Evolutionary conservation across 768 basidiomycete genomes (phyloP), one percentile per base, ranked within the genome.

Genomic region (Neoboletus magnificus): DNA sequence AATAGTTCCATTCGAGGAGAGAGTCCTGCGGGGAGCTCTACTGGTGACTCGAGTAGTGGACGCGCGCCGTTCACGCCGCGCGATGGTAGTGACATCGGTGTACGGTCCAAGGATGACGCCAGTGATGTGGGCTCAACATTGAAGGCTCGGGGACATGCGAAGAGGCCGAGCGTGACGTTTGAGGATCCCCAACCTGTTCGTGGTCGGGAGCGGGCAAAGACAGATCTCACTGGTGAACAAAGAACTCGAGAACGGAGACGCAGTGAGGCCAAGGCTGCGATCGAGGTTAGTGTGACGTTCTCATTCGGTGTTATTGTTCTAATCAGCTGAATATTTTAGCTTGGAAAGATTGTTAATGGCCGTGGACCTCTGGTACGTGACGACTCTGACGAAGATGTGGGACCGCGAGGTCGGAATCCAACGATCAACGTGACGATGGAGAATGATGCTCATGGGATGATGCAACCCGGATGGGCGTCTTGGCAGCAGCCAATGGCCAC

Each of bases 261-360:
- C 61, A 81, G 79, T 63, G 91, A 93, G 67, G 90, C 92, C n/a
- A 86, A 82, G 70, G 88, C 89, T 66, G 88, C 91, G 32, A 88
- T 92, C 66, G 89, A 93, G 84, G 91, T 93, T 50, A 72, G 48
- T 60, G 23, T 43, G 35, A 50, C 20, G 53, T 46, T 43, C 8
- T 50, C 27, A 11, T 54, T 1, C 29, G 4, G 1, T 9, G 2
- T 22, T 16, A 3, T 57, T 18, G 27, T 46, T 35, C 39, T 66
- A 5, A 65, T 13, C 29, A 6, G n/a, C 32, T 55, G 59, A 7
- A 10, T 33, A 5, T 15, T 35, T 47, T 63, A 93, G 92, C 83
- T 93, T 37, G 91, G 92, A n/a, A 90, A 91, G 58, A 86, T 91
- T 45, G 83, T 93, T 63, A 91, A 93, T 66, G 89, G 91, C 7